Percentiles rank a stretch among this genome's conserved stretches.
These are phyloP conservation scores for Agroathelia rolfsii DNA, from an alignment of 1,284 basidiomycete species.

Conservation along the genomic window DNA sequence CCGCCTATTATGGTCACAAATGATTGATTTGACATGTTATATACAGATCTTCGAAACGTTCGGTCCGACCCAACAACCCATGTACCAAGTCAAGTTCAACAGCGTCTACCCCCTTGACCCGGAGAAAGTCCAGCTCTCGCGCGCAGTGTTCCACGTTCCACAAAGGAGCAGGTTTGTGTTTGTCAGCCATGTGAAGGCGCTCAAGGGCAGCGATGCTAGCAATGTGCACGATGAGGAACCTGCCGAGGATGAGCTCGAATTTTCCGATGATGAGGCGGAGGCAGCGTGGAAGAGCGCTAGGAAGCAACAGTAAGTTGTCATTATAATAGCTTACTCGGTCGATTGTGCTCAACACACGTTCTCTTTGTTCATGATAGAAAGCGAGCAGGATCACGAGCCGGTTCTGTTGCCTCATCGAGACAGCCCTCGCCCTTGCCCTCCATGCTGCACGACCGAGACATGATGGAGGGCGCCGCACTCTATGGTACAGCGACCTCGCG, in stretches of 20 bases:
- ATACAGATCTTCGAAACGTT: constrained; percentile 81
- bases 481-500: constrained; percentile 55
- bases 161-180: constrained; percentile 71
- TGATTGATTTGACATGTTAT: constrained; percentile 14
- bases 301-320: constrained; percentile 36
- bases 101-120: constrained; percentile 44
- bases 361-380: constrained; percentile 23
- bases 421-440: constrained; percentile 44
- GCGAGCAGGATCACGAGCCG: constrained; percentile 38
- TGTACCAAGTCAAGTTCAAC: constrained; percentile 75
- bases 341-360: constrained; percentile 3
- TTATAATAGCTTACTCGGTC: constrained; percentile 5
- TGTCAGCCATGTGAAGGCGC: constrained; percentile 48
- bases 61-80: constrained; percentile 75
- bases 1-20: too few relatives aligned
- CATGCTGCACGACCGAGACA: constrained; percentile 42
- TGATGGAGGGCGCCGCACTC: constrained; percentile 33
- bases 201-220: constrained; percentile 85
- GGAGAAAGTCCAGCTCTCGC: constrained; percentile 40
- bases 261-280: constrained; percentile 86
- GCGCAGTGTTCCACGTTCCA: constrained; percentile 72
- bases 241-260: constrained; percentile 77
- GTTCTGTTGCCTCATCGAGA: constrained; percentile 42
- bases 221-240: constrained; percentile 88
- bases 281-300: constrained; percentile 49